A percentile compares a stretch with the other conserved stretches of the same genome.
These are phyloP conservation scores for Monilinia laxa DNA, from an alignment of 2,329 filamentous ascomycete genomes.

Conservation along the genomic window DNA sequence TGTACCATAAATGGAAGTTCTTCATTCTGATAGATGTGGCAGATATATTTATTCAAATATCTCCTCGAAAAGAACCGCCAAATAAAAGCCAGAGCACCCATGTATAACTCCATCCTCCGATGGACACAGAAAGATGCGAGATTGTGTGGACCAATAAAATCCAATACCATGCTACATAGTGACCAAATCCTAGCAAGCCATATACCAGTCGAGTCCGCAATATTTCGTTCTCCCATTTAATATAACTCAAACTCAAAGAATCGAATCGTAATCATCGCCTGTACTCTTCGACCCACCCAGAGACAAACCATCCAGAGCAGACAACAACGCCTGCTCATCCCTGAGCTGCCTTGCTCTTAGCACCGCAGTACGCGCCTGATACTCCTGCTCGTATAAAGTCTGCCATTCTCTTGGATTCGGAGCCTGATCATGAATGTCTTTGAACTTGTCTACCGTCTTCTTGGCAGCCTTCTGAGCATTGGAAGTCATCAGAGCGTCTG, in stretches of 20 bases:
- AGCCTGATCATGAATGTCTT: background rate
- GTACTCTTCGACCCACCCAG: background rate
- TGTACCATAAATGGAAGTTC: too few relatives aligned
- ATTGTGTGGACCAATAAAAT: background rate
- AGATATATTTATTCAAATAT: too few relatives aligned
- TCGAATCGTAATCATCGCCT: background rate
- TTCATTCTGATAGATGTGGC: too few relatives aligned
- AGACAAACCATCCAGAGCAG: background rate
- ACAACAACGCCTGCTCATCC: background rate
- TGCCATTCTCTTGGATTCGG: background rate
- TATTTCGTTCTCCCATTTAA: fast-evolving
- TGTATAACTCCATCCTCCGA: background rate
- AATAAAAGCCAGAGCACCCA: too few relatives aligned
- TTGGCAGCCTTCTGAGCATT: background rate
- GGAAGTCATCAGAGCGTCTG: too few relatives aligned
- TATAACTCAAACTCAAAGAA: background rate
- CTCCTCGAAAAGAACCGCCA: too few relatives aligned
- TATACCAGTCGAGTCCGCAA: fast-evolving
- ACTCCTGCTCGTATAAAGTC: background rate
- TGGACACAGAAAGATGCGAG: background rate
- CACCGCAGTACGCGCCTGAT: background rate
- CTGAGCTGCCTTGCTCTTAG: background rate
- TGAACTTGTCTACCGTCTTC: too few relatives aligned
- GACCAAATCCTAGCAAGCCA: background rate
- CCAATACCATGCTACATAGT: background rate